Base-by-base conservation (phyloP, 805 yeast genomes). In the Sugiyamaella qingdaonensis region DNA sequence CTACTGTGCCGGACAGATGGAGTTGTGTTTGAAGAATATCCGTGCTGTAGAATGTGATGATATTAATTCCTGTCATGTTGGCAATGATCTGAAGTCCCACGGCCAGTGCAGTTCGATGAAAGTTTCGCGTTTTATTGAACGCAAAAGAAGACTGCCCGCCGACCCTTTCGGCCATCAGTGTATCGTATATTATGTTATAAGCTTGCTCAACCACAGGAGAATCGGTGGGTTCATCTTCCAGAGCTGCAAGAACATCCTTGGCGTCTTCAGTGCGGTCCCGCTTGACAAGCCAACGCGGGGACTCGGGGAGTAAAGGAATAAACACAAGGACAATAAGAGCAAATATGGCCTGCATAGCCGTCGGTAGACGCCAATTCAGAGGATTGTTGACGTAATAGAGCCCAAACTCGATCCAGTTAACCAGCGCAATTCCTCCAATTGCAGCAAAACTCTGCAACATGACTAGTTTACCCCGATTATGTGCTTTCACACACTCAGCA, bases 281-380 rank as follows among this genome's bases (percentile, higher is more conserved):
- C 61, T 82, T 82, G 7, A 91, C 88, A 63, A 80, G 82, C 73
- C 79, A 91, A 57, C 97, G 76, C 0, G 97, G 97, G 44, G 92
- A 82, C 68, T 91, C 97, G 1, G 98, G 97, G 21, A 91, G 70
- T 43, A 86, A 69, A 48, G 87, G 52, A 62, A 85, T 84, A 10
- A 54, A n/a, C 31, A 49, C 16, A 49, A 77, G 75, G 29, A 59
- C 8, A 36, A 36, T 14, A 7, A 39, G 27, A 10, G 82, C 82
- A 52, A 80, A 80, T 36, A 78, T 55, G 37, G 78, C 68, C 72
- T 87, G 95, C 64, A 85, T 71, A 1, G 88, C 85, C 55, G 86
- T 78, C 13, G 94, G 94, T 68, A 87, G 77, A 73, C 94, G 80
- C 90, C 92, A 87, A 31, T 84, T 76, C 16, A 77, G 72, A 2